Evolutionary conservation across 805 yeast genomes (phyloP), one percentile per base, ranked within the genome.

Genomic region (Myxozyma vanderwaltii): DNA sequence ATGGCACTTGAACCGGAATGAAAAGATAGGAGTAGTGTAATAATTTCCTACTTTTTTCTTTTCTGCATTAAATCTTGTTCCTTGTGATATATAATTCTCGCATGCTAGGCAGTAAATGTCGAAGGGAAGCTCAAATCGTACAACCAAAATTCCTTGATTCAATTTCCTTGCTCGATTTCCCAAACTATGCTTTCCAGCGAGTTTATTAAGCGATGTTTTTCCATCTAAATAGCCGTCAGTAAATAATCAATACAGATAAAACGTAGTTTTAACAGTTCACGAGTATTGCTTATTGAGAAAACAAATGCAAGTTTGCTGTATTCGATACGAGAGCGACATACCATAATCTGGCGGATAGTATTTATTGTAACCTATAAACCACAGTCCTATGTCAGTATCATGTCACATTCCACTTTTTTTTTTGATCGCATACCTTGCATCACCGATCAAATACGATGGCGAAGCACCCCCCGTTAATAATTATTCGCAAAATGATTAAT

Each of bases 271-370:
- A n/a, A n/a, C n/a, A n/a, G n/a, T n/a, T n/a, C n/a, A n/a, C n/a
- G n/a, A n/a, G n/a, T n/a, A n/a, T n/a, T n/a, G n/a, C n/a, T n/a
- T n/a, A n/a, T n/a, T n/a, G n/a, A n/a, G n/a, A n/a, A n/a, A n/a
- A n/a, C n/a, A n/a, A n/a, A n/a, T n/a, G n/a, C n/a, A n/a, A n/a
- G n/a, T n/a, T n/a, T n/a, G n/a, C n/a, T n/a, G n/a, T n/a, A n/a
- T n/a, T n/a, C n/a, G n/a, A n/a, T n/a, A n/a, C n/a, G n/a, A n/a
- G n/a, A n/a, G n/a, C n/a, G n/a, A 53, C 68, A 7, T 63, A 68
- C 71, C 72, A 51, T 71, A 70, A 29, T 71, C 74, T 7, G 74
- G 74, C 3, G 74, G 74, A 58, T 69, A 69, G 54, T 71, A 71
- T 47, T 69, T 69, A 56, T 71, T 71, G 44, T 56, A 69, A 15